Evolutionary conservation across 305 asterid species (phyloP), one percentile per base, ranked within the genome.

Genomic region (Ajuga reptans): DNA sequence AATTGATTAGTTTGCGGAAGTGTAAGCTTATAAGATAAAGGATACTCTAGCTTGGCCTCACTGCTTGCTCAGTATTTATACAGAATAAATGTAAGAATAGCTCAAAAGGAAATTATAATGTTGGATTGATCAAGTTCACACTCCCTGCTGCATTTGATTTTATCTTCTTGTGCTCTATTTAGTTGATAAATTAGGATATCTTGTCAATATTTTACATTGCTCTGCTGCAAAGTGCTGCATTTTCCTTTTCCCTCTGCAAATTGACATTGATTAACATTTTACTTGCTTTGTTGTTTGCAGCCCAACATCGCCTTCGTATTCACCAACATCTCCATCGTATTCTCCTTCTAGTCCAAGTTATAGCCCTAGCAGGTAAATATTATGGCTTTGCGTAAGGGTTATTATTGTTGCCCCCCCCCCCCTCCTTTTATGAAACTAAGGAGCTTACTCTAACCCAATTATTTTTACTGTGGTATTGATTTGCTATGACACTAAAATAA

Each of bases 311-410:
- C 98, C 96, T 1, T 85, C 97, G 27, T 85, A 90, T 79, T 90
- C 97, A 34, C 97, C 97, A 21, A 90, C 97, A 43, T 90, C 97
- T 59, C 95, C 97, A 34, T 75, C 96, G 1, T 93, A 93, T 78
- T 90, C 99, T 41, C 96, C 99, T 31, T 90, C 96, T 14, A 89
- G 95, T 71, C 98, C 98, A 61, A 84, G 95, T 14, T 90, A 87
- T 68, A 90, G 98, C 69, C 97, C 99, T 34, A 89, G 91, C 99
- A 89, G 97, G 99, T 90, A 87, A 73, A 14, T 7, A 18, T 47
- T 18, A 29, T 45, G 45, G 60, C 45, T 2, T 43, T 53, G 16
- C 55, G 49, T 71, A 21, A 10, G 9, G 64, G 33, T 61, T 67
- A 29, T 29, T 42, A 8, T 18, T 72, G 37, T 41, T 27, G 17